Percentiles rank a stretch among this genome's conserved stretches.
Conservation (phyloP, 2,329 filamentous ascomycete genomes). For the Fusarium sp. region DNA sequence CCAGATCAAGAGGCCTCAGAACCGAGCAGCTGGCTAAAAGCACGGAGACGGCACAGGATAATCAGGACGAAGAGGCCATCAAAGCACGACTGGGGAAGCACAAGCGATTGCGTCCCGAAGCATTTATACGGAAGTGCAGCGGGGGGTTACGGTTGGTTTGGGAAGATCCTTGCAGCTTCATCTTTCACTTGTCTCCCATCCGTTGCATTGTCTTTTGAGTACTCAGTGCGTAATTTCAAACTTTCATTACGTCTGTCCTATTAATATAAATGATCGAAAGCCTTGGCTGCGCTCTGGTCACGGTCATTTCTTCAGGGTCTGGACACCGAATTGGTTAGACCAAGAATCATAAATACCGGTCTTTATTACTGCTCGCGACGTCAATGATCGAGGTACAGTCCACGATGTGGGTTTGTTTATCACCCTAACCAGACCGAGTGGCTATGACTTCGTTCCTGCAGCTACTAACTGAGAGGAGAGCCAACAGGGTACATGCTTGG, state of each 20-base stretch:
- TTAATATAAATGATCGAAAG: conserved; percentile 7
- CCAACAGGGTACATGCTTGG: conserved; percentile 32
- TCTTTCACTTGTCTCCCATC: conserved; percentile 32
- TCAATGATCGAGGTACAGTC: conserved; percentile 33
- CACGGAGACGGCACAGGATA: conserved; percentile 23
- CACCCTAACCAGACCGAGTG: conserved; percentile 34
- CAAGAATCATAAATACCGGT: conserved; percentile 8
- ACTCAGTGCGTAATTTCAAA: conserved; percentile 28
- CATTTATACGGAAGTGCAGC: conserved; percentile 35
- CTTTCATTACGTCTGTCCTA: conserved; percentile 19
- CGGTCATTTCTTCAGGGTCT: conserved; percentile 4
- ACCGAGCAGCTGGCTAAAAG: background rate
- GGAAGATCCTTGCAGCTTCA: conserved; percentile 39
- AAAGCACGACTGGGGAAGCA: conserved; percentile 23
- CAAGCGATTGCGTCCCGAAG: conserved; percentile 22
- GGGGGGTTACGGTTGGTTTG: conserved; percentile 29
- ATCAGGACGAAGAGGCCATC: background rate
- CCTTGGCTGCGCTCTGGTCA: conserved; percentile 1
- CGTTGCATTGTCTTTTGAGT: conserved; percentile 26
- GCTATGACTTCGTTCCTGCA: conserved; percentile 46
- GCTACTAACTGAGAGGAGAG: conserved; percentile 30
- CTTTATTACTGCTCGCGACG: conserved; percentile 28
- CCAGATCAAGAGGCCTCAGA: background rate
- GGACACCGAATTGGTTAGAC: conserved; percentile 12
- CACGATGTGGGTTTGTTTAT: conserved; percentile 34